Base-by-base conservation (phyloP, 192 early-diverging fungal genomes). In the Cetraspora pellucida region DNA sequence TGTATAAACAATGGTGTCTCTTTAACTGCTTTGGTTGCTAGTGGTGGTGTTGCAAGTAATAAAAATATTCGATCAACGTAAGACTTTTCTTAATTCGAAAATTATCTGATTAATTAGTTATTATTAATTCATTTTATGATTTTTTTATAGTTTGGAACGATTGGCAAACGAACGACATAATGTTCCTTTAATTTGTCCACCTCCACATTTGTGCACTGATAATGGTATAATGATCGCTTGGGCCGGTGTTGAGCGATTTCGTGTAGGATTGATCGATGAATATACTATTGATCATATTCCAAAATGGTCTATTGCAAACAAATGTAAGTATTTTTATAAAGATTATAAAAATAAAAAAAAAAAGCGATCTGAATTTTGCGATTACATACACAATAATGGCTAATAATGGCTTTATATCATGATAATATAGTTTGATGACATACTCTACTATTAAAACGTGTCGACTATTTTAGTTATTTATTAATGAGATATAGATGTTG, bases 221-320 rank as follows among this genome's bases (percentile, higher is more conserved):
- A 94, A 94, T 81, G 93, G 90, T 45, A 92, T 90, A 30, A 94
- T 94, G 93, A 88, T 94, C 81, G 93, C 93, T 3, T 94, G 93
- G 93, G 85, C 92, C 9, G 93, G 93, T n/a, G 28, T 93, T 10
- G 93, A 94, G 80, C 82, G 93, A 21, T 85, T 89, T 71, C 83
- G 85, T 63, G 74, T 73, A 21, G 90, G 91, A 3, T 83, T 92
- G 74, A 77, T 91, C 0, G 91, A 92, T 79, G 81, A 86, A 44
- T 94, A 92, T 83, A 85, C 85, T 45, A 90, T 94, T 47, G 88
- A 88, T 28, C 90, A 89, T 71, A 86, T 91, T 64, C 93, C 91
- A 69, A 88, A 85, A 78, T 94, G 93, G 93, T 89, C 91, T 17
- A 79, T 94, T 11, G 88, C 91, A 43, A 37, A 37, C 7, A 37